Conservation (phyloP, 208 protist genomes). For the Lotmaria passim region DNA sequence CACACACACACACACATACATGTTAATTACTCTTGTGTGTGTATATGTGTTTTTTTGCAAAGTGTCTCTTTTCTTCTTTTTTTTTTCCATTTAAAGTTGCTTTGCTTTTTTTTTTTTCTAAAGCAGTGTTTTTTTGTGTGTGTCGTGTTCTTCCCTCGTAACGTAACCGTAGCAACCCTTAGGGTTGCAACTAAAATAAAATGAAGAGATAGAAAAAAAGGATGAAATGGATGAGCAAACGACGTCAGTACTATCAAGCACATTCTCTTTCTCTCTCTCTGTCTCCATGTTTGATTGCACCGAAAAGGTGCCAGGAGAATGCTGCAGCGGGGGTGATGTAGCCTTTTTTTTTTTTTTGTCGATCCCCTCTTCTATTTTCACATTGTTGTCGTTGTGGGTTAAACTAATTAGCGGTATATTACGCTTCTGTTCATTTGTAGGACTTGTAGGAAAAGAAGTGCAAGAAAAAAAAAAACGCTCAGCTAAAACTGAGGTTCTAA, state of each 20-base stretch:
- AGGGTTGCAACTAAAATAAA: neutral
- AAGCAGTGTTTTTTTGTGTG: neutral
- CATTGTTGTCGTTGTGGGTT: too few species aligned
- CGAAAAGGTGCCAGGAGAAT: too few species aligned
- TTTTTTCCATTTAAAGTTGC: constrained; percentile 3
- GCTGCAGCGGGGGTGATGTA: too few species aligned
- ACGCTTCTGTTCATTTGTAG: too few species aligned
- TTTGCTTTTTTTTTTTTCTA: neutral
- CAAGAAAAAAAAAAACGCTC: constrained; percentile 12
- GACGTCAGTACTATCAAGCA: too few species aligned
- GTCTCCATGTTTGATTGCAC: too few species aligned
- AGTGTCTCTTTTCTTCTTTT: constrained; percentile 3
- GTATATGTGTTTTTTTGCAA: neutral
- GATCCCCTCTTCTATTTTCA: too few species aligned
- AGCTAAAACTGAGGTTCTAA: neutral
- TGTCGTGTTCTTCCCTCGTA: too few species aligned
- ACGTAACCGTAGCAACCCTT: neutral
- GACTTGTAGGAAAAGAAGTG: neutral
- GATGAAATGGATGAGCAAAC: too few species aligned
- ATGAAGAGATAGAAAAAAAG: neutral
- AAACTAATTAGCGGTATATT: too few species aligned
- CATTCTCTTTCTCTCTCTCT: too few species aligned
- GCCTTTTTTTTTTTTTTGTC: too few species aligned
- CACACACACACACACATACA: constrained; percentile 11
- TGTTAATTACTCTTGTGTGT: neutral